These are phyloP conservation scores for Pseudogymnoascus sp. DNA, from an alignment of 2,329 filamentous ascomycete genomes.

Conservation along the genomic window DNA sequence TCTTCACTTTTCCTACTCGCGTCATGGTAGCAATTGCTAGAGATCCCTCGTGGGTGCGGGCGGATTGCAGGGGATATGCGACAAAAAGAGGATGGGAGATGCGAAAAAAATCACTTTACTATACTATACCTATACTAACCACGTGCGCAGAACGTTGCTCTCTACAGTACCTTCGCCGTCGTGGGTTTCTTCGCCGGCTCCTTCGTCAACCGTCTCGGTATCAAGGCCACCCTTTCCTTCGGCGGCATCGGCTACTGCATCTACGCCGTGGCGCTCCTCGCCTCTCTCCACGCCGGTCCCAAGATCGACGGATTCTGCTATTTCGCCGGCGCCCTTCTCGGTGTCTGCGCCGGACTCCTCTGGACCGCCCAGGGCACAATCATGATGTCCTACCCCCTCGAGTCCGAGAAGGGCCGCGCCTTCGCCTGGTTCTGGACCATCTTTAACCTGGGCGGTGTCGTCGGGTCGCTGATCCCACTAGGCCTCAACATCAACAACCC, in stretches of 20 bases:
- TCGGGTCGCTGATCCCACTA: slow-evolving; percentile 62
- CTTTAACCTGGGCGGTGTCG: slow-evolving; percentile 82
- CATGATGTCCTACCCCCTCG: slow-evolving; percentile 80
- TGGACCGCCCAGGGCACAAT: slow-evolving; percentile 76
- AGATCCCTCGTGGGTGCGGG: neutral
- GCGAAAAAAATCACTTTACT: too few species aligned
- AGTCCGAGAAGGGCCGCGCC: slow-evolving; percentile 72
- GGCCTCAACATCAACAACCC: slow-evolving; percentile 59
- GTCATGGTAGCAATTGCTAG: neutral
- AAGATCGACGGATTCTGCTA: slow-evolving; percentile 52
- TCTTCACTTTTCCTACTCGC: neutral
- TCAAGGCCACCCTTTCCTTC: slow-evolving; percentile 58
- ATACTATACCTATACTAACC: neutral
- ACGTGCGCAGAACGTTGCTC: slow-evolving; percentile 29
- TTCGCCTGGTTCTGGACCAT: slow-evolving; percentile 91
- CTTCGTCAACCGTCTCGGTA: slow-evolving; percentile 67
- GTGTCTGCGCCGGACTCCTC: slow-evolving; percentile 66
- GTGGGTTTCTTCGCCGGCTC: slow-evolving; percentile 66
- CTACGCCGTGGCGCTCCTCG: slow-evolving; percentile 62
- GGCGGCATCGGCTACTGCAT: slow-evolving; percentile 71
- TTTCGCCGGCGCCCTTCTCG: slow-evolving; percentile 68
- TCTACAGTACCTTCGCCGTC: slow-evolving; percentile 44
- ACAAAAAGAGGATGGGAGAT: neutral
- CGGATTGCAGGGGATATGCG: neutral
- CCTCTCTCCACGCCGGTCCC: slow-evolving; percentile 55